phyloP scores from a whole-genome alignment of 2,329 filamentous ascomycete species.

The Aspergillaceae sp. region DNA sequence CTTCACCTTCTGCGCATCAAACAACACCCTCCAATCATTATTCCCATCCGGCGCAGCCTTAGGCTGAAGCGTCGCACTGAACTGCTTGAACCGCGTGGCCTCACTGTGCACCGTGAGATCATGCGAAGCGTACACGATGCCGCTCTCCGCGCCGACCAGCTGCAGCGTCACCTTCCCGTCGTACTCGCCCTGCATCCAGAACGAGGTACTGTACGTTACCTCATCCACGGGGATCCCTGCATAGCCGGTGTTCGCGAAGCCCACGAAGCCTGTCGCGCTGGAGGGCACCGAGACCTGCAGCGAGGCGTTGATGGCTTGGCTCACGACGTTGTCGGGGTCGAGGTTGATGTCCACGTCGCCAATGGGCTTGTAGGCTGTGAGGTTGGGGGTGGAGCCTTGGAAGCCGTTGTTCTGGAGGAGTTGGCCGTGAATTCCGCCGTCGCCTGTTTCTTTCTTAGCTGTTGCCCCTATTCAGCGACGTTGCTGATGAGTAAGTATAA shows the following conservation, averaged over 20 bases:
- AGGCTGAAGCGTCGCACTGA: constrained; percentile 16
- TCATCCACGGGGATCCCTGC: constrained; percentile 21
- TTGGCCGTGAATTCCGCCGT: constrained; percentile 27
- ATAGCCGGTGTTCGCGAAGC: constrained; percentile 40
- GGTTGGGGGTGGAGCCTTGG: constrained; percentile 17
- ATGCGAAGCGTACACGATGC: constrained; percentile 17
- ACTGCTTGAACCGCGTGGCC: constrained; percentile 3
- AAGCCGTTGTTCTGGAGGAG: constrained; percentile 29
- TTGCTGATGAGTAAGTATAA: too few species aligned
- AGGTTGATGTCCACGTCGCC: constrained; percentile 17
- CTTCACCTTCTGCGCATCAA: constrained; percentile 15
- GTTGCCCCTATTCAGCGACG: too few species aligned
- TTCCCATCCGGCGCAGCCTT: constrained; percentile 12
- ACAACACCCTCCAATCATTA: constrained; percentile 22
- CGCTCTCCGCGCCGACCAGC: constrained; percentile 17
- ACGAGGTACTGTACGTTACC: constrained; percentile 20
- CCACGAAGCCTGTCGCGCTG: constrained; percentile 21
- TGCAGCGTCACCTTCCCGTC: constrained; percentile 16
- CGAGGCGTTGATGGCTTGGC: constrained; percentile 19
- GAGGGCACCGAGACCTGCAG: constrained; percentile 5
- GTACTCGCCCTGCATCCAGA: constrained; percentile 27
- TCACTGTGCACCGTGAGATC: constrained; percentile 17
- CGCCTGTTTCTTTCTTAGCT: constrained; percentile 8
- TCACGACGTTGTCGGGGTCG: constrained; percentile 17
- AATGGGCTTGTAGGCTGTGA: constrained; percentile 21